Base-by-base conservation (phyloP, 2,329 filamentous ascomycete genomes). In the Neophaeococcomyces aloes region DNA sequence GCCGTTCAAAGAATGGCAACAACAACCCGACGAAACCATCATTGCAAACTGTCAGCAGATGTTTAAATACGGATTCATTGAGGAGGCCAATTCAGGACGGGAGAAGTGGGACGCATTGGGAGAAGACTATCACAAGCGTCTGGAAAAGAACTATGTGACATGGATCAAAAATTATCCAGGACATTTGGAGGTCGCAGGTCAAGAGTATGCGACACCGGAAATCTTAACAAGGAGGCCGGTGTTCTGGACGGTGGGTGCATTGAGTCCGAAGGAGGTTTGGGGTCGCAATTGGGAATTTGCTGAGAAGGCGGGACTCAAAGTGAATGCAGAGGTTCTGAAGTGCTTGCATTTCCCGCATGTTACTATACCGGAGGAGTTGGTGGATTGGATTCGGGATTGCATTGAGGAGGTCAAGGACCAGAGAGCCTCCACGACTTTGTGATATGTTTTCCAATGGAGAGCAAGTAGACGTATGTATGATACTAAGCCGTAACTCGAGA, bases 71-170 rank as follows among this genome's bases (percentile, higher is more conserved):
- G 35, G 6, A 8, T 19, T 38, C 7, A 15, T 38, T 17, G 35
- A 38, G 19, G 35, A 38, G 8, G 15, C 7, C 8, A 38, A 38
- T 19, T 14, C 18, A 14, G 35, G 35, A 14, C 7, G 19, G 17
- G 10, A 19, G 15, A 38, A 38, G 19, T 38, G 19, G 15, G 15
- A 25, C 8, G 35, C 14, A 7, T 19, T 38, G 19, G 35, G 35
- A 6, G 8, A 8, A 10, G 35, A 38, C 6, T 38, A 38, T 38
- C 19, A 19, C 19, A 10, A 8, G 6, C 35, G 35, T 8, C 15
- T 38, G 35, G 35, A 7, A 10, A 38, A 38, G 19, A 38, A 38
- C 35, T 38, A 38, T 15, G 19, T 38, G 7, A 38, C 35, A 19
- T 38, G 35, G 35, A 19, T 38, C 7, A 18, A 15, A 10, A 8